Evolutionary conservation across 495 filamentous ascomycete genomes (phyloP), one percentile per base, ranked within the genome.

Genomic region (Hypoxylon rickii): DNA sequence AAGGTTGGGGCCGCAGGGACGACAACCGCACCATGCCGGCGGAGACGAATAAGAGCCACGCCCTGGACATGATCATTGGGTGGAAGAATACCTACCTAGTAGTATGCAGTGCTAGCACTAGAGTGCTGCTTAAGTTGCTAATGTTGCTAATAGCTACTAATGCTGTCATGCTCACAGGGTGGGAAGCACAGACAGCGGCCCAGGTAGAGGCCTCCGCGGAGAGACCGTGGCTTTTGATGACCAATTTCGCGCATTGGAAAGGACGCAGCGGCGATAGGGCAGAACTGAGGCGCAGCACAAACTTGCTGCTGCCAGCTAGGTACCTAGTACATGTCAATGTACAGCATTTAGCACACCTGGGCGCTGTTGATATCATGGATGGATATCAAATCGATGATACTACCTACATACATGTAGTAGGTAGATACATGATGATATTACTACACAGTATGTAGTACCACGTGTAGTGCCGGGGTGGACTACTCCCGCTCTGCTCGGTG

Each of bases 161-260:
- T 55, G 50, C 50, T 50, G 51, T 51, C 57, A 55, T 61, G 57
- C 57, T 61, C 49, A 61, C 57, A 50, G 33, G 44, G 46, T 36
- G 34, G 18, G 36, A 21, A 40, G 13, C 11, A 18, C 16, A 15
- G 16, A 31, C 19, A 37, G 4, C 26, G n/a, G n/a, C n/a, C n/a
- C n/a, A 39, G 21, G 10, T 45, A 32, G 57, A 61, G 57, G 57
- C 57, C 57, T 61, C 57, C 57, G 36, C 57, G 51, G 51, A 40
- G 39, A 41, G 48, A 32, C 55, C 42, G 54, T 48, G 37, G 48
- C 37, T 52, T 29, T 51, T 18, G 32, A 51, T 43, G 31, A 34
- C 40, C 49, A n/a, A 51, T 51, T 59, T 55, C 51, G 57, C 41
- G 49, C 33, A 44, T 34, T 16, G n/a, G n/a, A n/a, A n/a, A n/a